phyloP scores from a whole-genome alignment of 116 monocot species.

The Cymodocea nodosa region DNA sequence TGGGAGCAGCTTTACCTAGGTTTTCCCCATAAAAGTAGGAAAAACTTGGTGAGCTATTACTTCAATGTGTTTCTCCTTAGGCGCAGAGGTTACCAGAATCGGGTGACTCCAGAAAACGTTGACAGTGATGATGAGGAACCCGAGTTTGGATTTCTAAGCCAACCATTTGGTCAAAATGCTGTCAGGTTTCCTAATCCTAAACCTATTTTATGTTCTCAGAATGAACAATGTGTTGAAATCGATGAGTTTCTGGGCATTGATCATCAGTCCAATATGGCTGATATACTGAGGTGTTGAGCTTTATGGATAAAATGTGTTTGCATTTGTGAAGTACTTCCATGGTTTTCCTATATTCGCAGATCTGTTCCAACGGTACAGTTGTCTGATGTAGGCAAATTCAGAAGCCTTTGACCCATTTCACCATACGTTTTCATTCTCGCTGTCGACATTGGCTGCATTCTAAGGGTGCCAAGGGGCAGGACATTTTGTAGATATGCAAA shows the following conservation, averaged over 20 bases:
- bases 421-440: neutral
- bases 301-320: no score
- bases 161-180: conserved; percentile 27
- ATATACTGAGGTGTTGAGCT: neutral
- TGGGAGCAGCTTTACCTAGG: conserved; percentile 32
- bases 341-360: no score
- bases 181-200: conserved; percentile 9
- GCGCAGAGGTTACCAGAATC: conserved; percentile 66
- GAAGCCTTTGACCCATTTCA: neutral
- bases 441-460: neutral
- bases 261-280: conserved; percentile 3
- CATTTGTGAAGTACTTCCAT: no score
- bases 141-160: conserved; percentile 44
- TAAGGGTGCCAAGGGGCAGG: neutral
- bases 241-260: conserved; percentile 19
- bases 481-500: neutral
- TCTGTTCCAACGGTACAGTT: no score
- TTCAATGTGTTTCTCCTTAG: conserved; percentile 72
- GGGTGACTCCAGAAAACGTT: conserved; percentile 40
- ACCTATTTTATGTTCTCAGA: conserved; percentile 35
- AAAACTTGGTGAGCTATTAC: conserved; percentile 71
- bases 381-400: no score
- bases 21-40: conserved; percentile 37
- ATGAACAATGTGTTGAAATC: conserved; percentile 49
- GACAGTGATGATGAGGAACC: conserved; percentile 85